Evolutionary conservation across 768 basidiomycete genomes (phyloP), one percentile per base, ranked within the genome.

Genomic region (Lactarius evosmus): DNA sequence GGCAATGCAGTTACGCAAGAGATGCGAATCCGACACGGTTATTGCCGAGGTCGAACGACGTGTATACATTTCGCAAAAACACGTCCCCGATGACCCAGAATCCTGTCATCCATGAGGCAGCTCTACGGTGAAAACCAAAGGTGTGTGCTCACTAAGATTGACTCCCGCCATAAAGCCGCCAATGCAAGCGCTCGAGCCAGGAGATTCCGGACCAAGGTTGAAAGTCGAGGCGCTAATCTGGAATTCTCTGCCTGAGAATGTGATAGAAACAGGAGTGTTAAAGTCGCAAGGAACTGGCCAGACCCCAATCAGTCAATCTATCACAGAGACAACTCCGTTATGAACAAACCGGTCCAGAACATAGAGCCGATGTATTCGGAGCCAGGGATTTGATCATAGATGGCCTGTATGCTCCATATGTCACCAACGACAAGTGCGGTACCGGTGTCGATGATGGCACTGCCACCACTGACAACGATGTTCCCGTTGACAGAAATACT

Each of bases 401-500:
- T 11, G n/a, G 41, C 41, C 41, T 44, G 41, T 22, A 44, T 7
- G 4, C n/a, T 44, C 41, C 4, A 0, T 2, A 52, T 7, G 58
- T 66, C 59, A 46, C 72, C 74, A 30, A 73, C 14, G 65, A 75
- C 69, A 29, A 69, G 60, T 7, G 72, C 72, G 7, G 74, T 75
- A 36, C 74, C 74, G 66, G 60, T 70, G 63, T 74, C 75, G 60
- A 76, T 71, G 67, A 75, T 68, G 33, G 76, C 58, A 12, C 32
- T 30, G 49, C 51, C 49, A 11, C 16, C 16, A 7, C 49, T 29
- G 12, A 67, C 9, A n/a, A 65, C 61, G n/a, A 33, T 27, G 17
- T 63, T 57, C 49, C 69, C 69, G 36, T 70, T 66, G 32, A 74
- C 70, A 30, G 67, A 36, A 7, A 73, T 64, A 36, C 61, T 55